phyloP scores from a whole-genome alignment of 495 filamentous ascomycete genomes.

The Penicillium canariense region DNA sequence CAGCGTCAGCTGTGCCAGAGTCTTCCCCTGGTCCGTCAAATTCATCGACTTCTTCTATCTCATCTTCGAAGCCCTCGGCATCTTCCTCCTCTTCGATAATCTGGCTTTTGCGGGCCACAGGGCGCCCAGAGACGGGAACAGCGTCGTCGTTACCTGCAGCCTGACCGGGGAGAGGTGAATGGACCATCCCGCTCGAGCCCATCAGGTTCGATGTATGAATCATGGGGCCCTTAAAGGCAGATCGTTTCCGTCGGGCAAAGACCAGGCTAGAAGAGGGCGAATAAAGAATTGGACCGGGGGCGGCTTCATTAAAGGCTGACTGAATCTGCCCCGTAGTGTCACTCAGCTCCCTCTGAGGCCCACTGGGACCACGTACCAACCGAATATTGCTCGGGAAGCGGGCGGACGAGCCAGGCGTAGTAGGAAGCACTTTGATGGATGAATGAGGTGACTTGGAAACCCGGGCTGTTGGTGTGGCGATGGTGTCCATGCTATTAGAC shows the following conservation, averaged over 20 bases:
- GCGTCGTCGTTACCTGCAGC: constrained; percentile 45
- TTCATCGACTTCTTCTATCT: constrained; percentile 68
- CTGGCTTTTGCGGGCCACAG: constrained; percentile 52
- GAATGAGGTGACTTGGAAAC: constrained; percentile 73
- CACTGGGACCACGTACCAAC: constrained; percentile 61
- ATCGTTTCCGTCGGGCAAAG: constrained; percentile 88
- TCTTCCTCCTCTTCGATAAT: constrained; percentile 90
- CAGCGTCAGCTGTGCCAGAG: constrained; percentile 23
- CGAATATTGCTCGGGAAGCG: constrained; percentile 85
- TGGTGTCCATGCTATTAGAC: constrained; percentile 70
- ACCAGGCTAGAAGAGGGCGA: constrained; percentile 64
- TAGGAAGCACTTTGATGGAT: constrained; percentile 90
- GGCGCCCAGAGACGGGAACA: constrained; percentile 57
- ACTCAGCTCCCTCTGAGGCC: constrained; percentile 29
- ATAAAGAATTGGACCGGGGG: constrained; percentile 38
- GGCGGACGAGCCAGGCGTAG: constrained; percentile 74
- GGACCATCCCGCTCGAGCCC: constrained; percentile 35
- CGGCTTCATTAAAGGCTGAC: constrained; percentile 40
- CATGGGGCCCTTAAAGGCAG: constrained; percentile 85
- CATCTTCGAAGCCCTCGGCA: constrained; percentile 62
- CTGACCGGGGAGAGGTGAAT: constrained; percentile 37
- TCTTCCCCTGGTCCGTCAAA: constrained; percentile 58
- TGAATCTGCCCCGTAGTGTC: constrained; percentile 29
- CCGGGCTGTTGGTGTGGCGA: constrained; percentile 63
- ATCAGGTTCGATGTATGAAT: constrained; percentile 53